Evolutionary conservation across 306 rosid genomes (phyloP), one percentile per base, ranked within the genome.

Genomic region (Prinsepia uniflora): DNA sequence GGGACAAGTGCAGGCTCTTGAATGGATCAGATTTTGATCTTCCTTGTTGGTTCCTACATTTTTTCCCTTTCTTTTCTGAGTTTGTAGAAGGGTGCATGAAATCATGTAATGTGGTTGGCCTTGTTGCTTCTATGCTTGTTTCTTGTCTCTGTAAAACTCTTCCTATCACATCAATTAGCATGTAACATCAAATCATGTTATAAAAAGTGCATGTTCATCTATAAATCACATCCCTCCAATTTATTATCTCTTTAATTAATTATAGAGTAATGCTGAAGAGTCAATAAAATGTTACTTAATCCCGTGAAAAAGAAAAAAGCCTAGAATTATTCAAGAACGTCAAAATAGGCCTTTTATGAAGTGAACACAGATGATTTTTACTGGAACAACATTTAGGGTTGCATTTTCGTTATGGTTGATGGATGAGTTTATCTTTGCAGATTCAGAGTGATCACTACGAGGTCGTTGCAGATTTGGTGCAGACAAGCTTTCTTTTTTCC

Each of bases 401-500:
- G 56, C 67, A 30, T 19, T 73, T 46, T 46, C 71, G 52, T 79
- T 39, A 54, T 69, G 65, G 12, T 63, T 81, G 75, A 66, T 72
- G 58, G 54, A 14, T 40, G 8, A 17, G 39, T 1, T 40, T 63
- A 54, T 10, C 68, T 63, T 84, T 84, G 80, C 78, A 95, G 97
- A 89, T 95, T 80, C 99, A 89, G 80, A 87, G 97, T 76, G 99
- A 95, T 76, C 96, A 95, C 81, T 86, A 82, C 39, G 99, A 95
- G 89, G 96, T 95, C 58, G 97, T 95, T 78, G 96, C 97, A 0
- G 99, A 91, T 85, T 81, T 95, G 81, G 74, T 86, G 70, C 99
- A 95, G 82, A 89, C 99, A 75, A 89, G 99, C 82, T 95, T 95
- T 79, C 91, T 95, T n/a, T 95, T 95, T 70, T 95, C 99, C 43